These are phyloP conservation scores for Arxiozyma slooffiae DNA, from an alignment of 1,139 yeast genomes.

Conservation along the genomic window DNA sequence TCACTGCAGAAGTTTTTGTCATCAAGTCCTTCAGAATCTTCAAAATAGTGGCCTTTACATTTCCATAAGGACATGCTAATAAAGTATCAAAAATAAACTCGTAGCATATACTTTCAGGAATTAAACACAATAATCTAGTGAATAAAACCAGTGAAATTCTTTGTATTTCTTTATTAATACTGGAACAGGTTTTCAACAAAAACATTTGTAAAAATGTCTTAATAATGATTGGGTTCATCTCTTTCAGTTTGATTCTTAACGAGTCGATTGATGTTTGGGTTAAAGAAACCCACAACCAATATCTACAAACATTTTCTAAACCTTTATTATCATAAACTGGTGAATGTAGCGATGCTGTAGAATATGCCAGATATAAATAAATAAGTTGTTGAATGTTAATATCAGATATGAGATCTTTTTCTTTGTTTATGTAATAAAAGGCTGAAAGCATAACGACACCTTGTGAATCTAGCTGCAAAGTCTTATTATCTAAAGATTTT, in stretches of 20 bases:
- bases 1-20: slow-evolving; percentile 18
- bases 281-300: slow-evolving; percentile 38
- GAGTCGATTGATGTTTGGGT: slow-evolving; percentile 27
- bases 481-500: slow-evolving; percentile 20
- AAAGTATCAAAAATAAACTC: slow-evolving; percentile 58
- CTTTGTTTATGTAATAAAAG: slow-evolving; percentile 20
- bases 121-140: slow-evolving; percentile 44
- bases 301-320: slow-evolving; percentile 34
- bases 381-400: slow-evolving; percentile 23
- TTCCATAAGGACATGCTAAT: slow-evolving; percentile 55
- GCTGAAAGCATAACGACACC: slow-evolving; percentile 31
- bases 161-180: slow-evolving; percentile 23
- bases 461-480: slow-evolving; percentile 26
- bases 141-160: slow-evolving; percentile 38
- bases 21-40: slow-evolving; percentile 60
- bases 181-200: slow-evolving; percentile 33
- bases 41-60: slow-evolving; percentile 49
- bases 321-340: slow-evolving; percentile 25
- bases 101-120: slow-evolving; percentile 50
- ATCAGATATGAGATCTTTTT: slow-evolving; percentile 9
- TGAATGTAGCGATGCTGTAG: slow-evolving; percentile 32
- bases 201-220: slow-evolving; percentile 40
- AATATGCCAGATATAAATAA: slow-evolving; percentile 29
- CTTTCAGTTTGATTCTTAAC: slow-evolving; percentile 19
- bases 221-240: slow-evolving; percentile 28